These are phyloP conservation scores for Cystofilobasidium bisporidii DNA, from an alignment of 768 basidiomycete genomes.

Conservation along the genomic window DNA sequence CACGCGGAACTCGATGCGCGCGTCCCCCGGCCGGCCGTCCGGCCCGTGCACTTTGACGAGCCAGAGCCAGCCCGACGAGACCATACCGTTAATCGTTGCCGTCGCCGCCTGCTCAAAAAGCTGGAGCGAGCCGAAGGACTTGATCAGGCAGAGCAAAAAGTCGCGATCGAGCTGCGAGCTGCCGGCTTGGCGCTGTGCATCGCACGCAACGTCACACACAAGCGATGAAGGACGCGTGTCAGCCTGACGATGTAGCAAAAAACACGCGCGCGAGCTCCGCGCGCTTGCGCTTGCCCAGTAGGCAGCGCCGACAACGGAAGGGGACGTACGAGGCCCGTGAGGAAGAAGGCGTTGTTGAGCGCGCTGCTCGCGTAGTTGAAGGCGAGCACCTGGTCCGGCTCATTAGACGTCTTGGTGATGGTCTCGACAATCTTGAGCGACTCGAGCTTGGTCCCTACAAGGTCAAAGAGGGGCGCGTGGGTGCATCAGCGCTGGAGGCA, in stretches of 20 bases:
- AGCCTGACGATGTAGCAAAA: too few relatives aligned
- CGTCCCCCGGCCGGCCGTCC: background rate
- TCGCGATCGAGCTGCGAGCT: background rate
- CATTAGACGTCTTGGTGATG: constrained; percentile 56
- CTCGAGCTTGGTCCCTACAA: constrained; percentile 51
- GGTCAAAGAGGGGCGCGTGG: background rate
- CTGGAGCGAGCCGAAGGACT: constrained; percentile 4
- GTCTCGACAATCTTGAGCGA: constrained; percentile 58
- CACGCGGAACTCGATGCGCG: constrained; percentile 5
- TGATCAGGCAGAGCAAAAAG: background rate
- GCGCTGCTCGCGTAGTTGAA: constrained; percentile 90
- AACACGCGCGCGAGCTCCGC: too few relatives aligned
- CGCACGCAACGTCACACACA: background rate
- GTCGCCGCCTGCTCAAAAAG: background rate
- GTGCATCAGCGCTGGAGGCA: background rate
- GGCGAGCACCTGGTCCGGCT: constrained; percentile 53
- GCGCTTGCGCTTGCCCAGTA: background rate
- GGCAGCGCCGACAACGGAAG: background rate
- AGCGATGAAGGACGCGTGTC: background rate
- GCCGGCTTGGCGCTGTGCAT: background rate
- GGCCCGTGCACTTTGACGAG: constrained; percentile 14
- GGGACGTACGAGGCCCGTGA: constrained; percentile 65
- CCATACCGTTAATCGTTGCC: constrained; percentile 9
- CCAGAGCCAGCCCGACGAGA: constrained; percentile 23
- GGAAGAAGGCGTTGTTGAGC: constrained; percentile 91